Base-by-base conservation (phyloP, 1,139 yeast species). In the Spathaspora sp. region DNA sequence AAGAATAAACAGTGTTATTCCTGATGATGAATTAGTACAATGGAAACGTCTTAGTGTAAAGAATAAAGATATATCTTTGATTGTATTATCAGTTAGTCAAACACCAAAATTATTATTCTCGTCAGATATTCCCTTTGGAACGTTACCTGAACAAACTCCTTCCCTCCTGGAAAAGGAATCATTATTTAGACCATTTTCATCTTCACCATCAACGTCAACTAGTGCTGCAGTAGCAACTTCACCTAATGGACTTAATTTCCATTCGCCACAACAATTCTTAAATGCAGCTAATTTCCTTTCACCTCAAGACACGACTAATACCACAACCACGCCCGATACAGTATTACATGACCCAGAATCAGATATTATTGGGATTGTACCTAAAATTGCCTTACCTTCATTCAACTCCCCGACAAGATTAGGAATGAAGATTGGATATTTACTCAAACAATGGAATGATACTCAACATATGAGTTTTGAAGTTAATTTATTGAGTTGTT, bases 21-120 rank as follows among this genome's bases (percentile, higher is more conserved):
- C 91, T 0, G 95, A 86, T 61, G 93, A 86, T 59, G 95, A 86
- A 57, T 66, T 86, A 45, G 74, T 85, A 43, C 89, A 85, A 57
- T 84, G 93, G 91, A 83, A 87, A 59, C 65, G 89, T 47, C 66
- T 86, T 36, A 82, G 89, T 27, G 57, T 71, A 45, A 79, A 78
- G 51, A 76, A 80, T 46, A 82, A 84, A 53, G 85, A 81, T 36
- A 65, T 87, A 17, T 81, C 87, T 1, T 69, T 87, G 57, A 80
- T 89, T 36, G 89, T 89, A 15, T 73, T 86, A n/a, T 82, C 93
- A 10, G 89, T 87, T 0, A 85, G 83, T 52, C 74, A 79, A 39
- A 72, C 78, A 33, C 82, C 95, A 0, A 82, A 84, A 41, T 54
- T 82, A 36, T 63, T 85, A 5, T 69, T 87, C 42, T 47, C 51